These are phyloP conservation scores for Acacia melanoxylon DNA, from an alignment of 306 rosid genomes.

Conservation along the genomic window DNA sequence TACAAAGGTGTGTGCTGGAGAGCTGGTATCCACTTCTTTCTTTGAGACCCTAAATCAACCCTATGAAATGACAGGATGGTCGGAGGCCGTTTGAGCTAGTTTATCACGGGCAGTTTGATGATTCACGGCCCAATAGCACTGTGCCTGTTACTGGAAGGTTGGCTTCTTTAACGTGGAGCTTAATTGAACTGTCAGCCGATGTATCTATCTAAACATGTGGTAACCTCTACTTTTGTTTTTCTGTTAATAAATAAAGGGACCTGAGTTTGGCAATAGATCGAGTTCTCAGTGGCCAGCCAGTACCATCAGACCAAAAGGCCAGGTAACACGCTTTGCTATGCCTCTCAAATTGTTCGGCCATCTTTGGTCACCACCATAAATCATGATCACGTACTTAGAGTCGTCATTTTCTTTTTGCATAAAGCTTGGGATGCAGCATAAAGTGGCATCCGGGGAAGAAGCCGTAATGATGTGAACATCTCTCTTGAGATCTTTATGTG, in stretches of 20 bases:
- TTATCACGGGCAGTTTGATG: conserved; percentile 95
- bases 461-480: conserved; percentile 32
- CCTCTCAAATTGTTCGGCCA: conserved; percentile 24
- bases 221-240: conserved; percentile 30
- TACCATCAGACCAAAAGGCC: conserved; percentile 64
- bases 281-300: conserved; percentile 83
- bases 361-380: neutral
- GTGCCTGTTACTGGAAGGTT: conserved; percentile 89
- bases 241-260: conserved; percentile 50
- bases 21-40: neutral
- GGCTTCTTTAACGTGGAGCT: conserved; percentile 31
- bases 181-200: conserved; percentile 6
- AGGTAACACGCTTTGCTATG: conserved; percentile 45
- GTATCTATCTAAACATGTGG: conserved; percentile 26
- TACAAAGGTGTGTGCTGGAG: neutral
- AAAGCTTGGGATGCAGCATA: conserved; percentile 96
- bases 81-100: conserved; percentile 95
- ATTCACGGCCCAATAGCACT: conserved; percentile 81
- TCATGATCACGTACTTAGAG: conserved; percentile 22
- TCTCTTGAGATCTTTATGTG: conserved; percentile 27
- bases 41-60: neutral
- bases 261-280: conserved; percentile 81
- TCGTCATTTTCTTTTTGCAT: conserved; percentile 24
- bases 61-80: conserved; percentile 69
- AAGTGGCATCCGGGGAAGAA: conserved; percentile 84